Base-by-base conservation (phyloP, 768 basidiomycete species). In the Clathrus columnatus region DNA sequence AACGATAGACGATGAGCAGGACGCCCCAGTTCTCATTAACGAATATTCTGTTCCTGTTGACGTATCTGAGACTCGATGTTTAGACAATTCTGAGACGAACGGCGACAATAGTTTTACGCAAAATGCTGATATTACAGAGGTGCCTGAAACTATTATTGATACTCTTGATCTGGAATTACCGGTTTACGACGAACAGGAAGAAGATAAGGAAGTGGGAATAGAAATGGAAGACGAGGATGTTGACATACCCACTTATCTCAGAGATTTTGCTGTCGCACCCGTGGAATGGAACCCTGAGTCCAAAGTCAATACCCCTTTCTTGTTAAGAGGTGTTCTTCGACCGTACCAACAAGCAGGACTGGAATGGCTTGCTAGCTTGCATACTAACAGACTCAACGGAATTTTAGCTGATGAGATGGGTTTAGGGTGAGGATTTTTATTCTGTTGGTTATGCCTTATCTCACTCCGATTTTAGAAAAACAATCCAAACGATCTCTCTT, bases 361-460 rank as follows among this genome's bases (percentile, higher is more conserved):
- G 50, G 92, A 97, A 66, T 98, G 95, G 95, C 82, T 96, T 43
- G 86, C 91, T 5, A 88, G 84, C 64, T 72, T 95, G 54, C 91
- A 94, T 66, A 73, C 74, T 36, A 90, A 90, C 61, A 82, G 84
- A 60, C 62, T 88, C 43, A 91, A 91, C 61, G 88, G 88, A 0
- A 91, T 91, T 48, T 71, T 91, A 42, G 91, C 91, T 1, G 93
- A 95, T 64, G 91, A 95, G 68, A 94, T 96, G 92, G 93, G 92
- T 44, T 70, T 95, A 6, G 92, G 92, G 91, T 94, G 63, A 42
- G 85, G 76, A 23, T 7, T 16, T 5, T 65, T 72, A 72, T 58
- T 55, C 28, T 20, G 70, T 70, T 57, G 69, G 70, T 48, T 46
- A 24, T 7, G 26, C n/a, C 42, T 52, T 32, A 29, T 7, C 24